Evolutionary conservation across 352 stramenopile genomes (phyloP).

Genomic region (Thalassiosira livingstoniorum): DNA sequence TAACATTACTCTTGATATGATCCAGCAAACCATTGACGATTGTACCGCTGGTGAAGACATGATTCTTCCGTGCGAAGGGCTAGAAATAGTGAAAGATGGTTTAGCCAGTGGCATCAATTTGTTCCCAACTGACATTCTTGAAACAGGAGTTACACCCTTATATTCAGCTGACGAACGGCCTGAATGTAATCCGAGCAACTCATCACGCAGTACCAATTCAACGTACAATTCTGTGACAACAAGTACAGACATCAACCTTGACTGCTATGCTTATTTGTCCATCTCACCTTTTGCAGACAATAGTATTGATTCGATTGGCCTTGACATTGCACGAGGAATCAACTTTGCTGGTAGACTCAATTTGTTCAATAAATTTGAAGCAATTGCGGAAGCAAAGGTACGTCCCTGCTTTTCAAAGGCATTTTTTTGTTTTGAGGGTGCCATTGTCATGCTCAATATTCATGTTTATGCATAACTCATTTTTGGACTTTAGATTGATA

Average conservation of each 20-base stretch:
- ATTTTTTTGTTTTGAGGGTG: too few species aligned
- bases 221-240: too few species aligned
- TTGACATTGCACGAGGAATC: conserved; percentile 21
- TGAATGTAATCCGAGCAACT: too few species aligned
- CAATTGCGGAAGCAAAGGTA: not conserved
- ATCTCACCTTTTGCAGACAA: conserved; percentile 25
- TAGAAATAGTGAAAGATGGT: not conserved
- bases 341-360: conserved; percentile 4
- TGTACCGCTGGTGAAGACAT: conserved; percentile 1
- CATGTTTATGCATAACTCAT: not conserved
- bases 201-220: too few species aligned
- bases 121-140: not conserved
- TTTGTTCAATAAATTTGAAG: conserved; percentile 16
- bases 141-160: not conserved
- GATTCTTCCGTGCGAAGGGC: conserved; percentile 5
- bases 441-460: not conserved
- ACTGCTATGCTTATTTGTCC: conserved; percentile 30
- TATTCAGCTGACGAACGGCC: not conserved
- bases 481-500: conserved; percentile 20
- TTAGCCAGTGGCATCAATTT: not conserved
- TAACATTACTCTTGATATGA: conserved; percentile 17
- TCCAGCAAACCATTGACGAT: not conserved
- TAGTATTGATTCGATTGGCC: conserved; percentile 16
- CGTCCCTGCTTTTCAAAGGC: too few species aligned
- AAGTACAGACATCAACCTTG: conserved; percentile 6